phyloP scores from a whole-genome alignment of 306 rosid species.

The Vigna mungo region DNA sequence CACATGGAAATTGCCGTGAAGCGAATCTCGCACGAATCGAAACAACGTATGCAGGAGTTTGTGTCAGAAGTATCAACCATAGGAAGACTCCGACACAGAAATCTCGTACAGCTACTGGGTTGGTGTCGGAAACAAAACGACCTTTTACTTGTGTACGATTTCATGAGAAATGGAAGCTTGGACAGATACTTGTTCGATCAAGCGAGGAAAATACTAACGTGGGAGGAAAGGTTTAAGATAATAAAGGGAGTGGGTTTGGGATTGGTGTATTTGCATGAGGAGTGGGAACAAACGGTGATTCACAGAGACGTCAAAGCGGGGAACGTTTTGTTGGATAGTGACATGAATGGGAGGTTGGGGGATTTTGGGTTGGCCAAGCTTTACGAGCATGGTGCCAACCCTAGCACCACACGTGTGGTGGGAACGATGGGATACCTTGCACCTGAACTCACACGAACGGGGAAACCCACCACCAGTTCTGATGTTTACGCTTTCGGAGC shows the following conservation, averaged over 20 bases:
- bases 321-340: slow-evolving; percentile 63
- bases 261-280: slow-evolving; percentile 64
- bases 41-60: slow-evolving; percentile 63
- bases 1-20: slow-evolving; percentile 60
- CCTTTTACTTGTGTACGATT: slow-evolving; percentile 60
- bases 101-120: slow-evolving; percentile 65
- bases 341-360: slow-evolving; percentile 61
- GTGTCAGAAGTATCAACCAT: slow-evolving; percentile 62
- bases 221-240: slow-evolving; percentile 68
- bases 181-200: slow-evolving; percentile 62
- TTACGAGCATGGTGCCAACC: slow-evolving; percentile 58
- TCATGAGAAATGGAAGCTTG: slow-evolving; percentile 67
- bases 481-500: slow-evolving; percentile 75
- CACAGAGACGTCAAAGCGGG: slow-evolving; percentile 75
- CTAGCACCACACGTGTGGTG: slow-evolving; percentile 65
- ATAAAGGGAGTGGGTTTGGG: slow-evolving; percentile 67
- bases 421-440: slow-evolving; percentile 73
- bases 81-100: slow-evolving; percentile 69
- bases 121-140: slow-evolving; percentile 65
- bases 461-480: slow-evolving; percentile 58
- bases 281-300: slow-evolving; percentile 72
- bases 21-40: slow-evolving; percentile 63
- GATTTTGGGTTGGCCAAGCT: slow-evolving; percentile 73
- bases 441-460: slow-evolving; percentile 67
- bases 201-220: slow-evolving; percentile 44